Conservation (phyloP, 176 grass and related monocot species). For the Aechmea fasciata region DNA sequence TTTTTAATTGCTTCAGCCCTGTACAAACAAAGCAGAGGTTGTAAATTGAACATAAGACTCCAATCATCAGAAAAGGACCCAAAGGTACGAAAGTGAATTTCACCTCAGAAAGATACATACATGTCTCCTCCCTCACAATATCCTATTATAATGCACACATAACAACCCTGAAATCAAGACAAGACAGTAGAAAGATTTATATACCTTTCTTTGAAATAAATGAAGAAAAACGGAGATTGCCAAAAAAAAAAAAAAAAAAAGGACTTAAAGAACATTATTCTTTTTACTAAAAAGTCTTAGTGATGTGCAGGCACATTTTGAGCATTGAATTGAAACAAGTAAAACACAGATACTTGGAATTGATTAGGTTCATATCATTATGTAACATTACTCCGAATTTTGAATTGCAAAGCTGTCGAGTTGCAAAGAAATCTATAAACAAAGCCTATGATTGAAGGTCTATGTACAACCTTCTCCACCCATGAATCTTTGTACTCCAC, state of each 20-base stretch:
- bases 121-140: slow-evolving; percentile 99
- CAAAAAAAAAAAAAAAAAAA: neutral
- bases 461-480: slow-evolving; percentile 71
- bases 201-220: neutral
- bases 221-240: neutral
- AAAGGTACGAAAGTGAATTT: slow-evolving; percentile 2
- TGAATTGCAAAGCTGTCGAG: too few species aligned
- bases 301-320: too few species aligned
- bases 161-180: slow-evolving; percentile 75
- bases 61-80: slow-evolving; percentile 6
- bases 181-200: slow-evolving; percentile 15
- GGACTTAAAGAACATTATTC: neutral
- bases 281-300: too few species aligned
- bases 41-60: slow-evolving; percentile 15
- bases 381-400: too few species aligned
- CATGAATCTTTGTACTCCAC: slow-evolving; percentile 97
- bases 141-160: slow-evolving; percentile 89
- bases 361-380: too few species aligned
- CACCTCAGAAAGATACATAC: slow-evolving; percentile 43
- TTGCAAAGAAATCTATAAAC: neutral
- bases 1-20: slow-evolving; percentile 93
- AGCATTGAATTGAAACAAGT: too few species aligned
- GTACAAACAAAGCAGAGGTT: slow-evolving; percentile 10
- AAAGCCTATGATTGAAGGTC: neutral
- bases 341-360: too few species aligned